phyloP scores from a whole-genome alignment of 495 filamentous ascomycete genomes.

The Cenococcum geophilum region DNA sequence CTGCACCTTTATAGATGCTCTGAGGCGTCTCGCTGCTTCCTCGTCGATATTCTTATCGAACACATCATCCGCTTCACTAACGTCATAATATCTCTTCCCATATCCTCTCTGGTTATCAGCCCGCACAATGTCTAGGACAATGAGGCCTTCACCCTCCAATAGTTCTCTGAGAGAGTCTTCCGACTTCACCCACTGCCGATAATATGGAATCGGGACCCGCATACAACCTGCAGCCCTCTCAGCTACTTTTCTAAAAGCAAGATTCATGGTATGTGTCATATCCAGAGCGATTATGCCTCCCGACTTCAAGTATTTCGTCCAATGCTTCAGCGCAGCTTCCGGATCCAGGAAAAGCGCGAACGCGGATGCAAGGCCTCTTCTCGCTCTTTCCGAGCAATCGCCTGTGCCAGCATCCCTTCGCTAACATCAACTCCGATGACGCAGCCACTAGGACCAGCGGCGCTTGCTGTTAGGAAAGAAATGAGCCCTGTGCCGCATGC shows the following conservation, averaged over 20 bases:
- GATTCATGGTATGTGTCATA: slow-evolving; percentile 25
- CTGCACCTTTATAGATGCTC: not conserved
- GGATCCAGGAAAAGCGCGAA: slow-evolving; percentile 39
- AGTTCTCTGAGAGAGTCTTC: slow-evolving; percentile 15
- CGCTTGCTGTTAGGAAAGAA: slow-evolving; percentile 34
- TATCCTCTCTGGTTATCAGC: slow-evolving; percentile 22
- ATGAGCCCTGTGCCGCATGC: slow-evolving; percentile 45
- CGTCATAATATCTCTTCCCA: slow-evolving; percentile 12
- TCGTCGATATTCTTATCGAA: slow-evolving; percentile 13
- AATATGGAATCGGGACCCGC: slow-evolving; percentile 16
- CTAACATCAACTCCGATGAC: slow-evolving; percentile 45
- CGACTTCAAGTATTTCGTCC: slow-evolving; percentile 37
- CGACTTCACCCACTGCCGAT: slow-evolving; percentile 30
- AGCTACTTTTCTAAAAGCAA: slow-evolving; percentile 19
- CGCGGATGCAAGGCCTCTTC: slow-evolving; percentile 32
- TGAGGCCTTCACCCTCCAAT: slow-evolving; percentile 13
- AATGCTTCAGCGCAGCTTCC: slow-evolving; percentile 31
- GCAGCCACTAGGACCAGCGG: slow-evolving; percentile 35
- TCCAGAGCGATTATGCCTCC: slow-evolving; percentile 35
- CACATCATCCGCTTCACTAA: slow-evolving; percentile 5
- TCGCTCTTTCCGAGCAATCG: slow-evolving; percentile 29
- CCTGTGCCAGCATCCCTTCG: slow-evolving; percentile 37
- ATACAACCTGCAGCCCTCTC: slow-evolving; percentile 27
- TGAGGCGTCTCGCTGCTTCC: not conserved
- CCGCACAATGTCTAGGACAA: slow-evolving; percentile 14